A percentile compares a stretch with the other conserved stretches of the same genome.
Evolutionary conservation across 805 yeast genomes (phyloP).

Genomic region (Kuraishia piskuri): DNA sequence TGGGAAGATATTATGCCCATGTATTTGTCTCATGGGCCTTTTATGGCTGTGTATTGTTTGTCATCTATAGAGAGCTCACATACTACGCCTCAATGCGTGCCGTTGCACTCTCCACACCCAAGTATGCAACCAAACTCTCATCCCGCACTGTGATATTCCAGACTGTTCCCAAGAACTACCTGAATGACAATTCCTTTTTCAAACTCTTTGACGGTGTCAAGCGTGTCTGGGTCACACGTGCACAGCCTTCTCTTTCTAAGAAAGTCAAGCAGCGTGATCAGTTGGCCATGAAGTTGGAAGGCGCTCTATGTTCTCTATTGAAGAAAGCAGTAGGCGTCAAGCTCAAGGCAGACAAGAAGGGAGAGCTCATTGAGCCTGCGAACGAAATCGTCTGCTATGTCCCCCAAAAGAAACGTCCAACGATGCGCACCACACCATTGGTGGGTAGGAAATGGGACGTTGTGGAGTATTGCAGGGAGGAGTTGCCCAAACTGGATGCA

Average conservation of each 20-base stretch:
- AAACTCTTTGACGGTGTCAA: slow-evolving; percentile 78
- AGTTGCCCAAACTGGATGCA: slow-evolving; percentile 45
- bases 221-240: slow-evolving; percentile 73
- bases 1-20: slow-evolving; percentile 74
- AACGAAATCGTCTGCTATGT: slow-evolving; percentile 48
- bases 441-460: slow-evolving; percentile 58
- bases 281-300: slow-evolving; percentile 57
- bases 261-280: slow-evolving; percentile 51
- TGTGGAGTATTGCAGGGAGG: slow-evolving; percentile 45
- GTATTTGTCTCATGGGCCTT: slow-evolving; percentile 74
- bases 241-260: slow-evolving; percentile 40
- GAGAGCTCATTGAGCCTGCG: slow-evolving; percentile 31
- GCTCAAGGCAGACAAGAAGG: slow-evolving; percentile 60
- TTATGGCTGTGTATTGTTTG: slow-evolving; percentile 60
- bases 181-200: slow-evolving; percentile 64
- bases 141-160: slow-evolving; percentile 81
- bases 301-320: slow-evolving; percentile 50
- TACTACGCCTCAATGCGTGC: slow-evolving; percentile 71
- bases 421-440: slow-evolving; percentile 29
- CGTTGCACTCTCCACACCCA: slow-evolving; percentile 74
- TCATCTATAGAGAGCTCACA: slow-evolving; percentile 75
- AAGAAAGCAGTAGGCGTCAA: slow-evolving; percentile 55
- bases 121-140: slow-evolving; percentile 63
- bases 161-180: slow-evolving; percentile 67
- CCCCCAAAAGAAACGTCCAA: slow-evolving; percentile 64